Base-by-base conservation (phyloP, 2,329 filamentous ascomycete species). In the Trichoderma sp. region DNA sequence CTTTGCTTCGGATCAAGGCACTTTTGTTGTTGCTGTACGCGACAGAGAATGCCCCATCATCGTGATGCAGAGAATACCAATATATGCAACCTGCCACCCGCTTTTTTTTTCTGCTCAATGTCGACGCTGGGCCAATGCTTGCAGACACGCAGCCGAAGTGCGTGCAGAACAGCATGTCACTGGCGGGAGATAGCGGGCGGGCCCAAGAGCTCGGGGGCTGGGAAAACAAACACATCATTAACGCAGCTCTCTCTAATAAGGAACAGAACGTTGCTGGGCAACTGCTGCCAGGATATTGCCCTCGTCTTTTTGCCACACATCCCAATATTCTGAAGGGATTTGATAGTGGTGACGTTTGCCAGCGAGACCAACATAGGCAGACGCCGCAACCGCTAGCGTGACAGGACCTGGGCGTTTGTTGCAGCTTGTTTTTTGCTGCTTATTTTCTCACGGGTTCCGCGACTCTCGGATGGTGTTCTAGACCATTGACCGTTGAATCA, bases 81-180 rank as follows among this genome's bases (percentile, higher is more conserved):
- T 24, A 3, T 24, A n/a, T 54, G 26, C 24, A 62, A 62, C 39
- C 34, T 30, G n/a, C 26, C 34, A 39, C 15, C 39, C 39, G 59
- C 50, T 45, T 50, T 61, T 62, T 61, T 62, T 28, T 34, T 15
- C 34, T 39, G 17, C 34, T 39, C 10, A 24, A 54, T 24, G 41
- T 54, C 24, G 47, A 61, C 39, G 48, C 21, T 39, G 34, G 58
- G 51, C 58, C 47, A 41, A 52, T 61, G 34, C 17, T 26, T 47
- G 34, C 17, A 34, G 17, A 45, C 48, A 54, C 39, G 19, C 59
- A 52, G 39, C 41, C 59, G 26, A 62, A 54, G 59, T 45, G 59
- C 48, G 39, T 62, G 39, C 48, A 54, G 59, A 54, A 21, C 48
- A 19, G 59, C 59, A 62, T 62, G 59, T 62, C 59, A 62, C 59